Conservation (phyloP, 2,329 filamentous ascomycete species). For the Sarocladiaceae sp. region DNA sequence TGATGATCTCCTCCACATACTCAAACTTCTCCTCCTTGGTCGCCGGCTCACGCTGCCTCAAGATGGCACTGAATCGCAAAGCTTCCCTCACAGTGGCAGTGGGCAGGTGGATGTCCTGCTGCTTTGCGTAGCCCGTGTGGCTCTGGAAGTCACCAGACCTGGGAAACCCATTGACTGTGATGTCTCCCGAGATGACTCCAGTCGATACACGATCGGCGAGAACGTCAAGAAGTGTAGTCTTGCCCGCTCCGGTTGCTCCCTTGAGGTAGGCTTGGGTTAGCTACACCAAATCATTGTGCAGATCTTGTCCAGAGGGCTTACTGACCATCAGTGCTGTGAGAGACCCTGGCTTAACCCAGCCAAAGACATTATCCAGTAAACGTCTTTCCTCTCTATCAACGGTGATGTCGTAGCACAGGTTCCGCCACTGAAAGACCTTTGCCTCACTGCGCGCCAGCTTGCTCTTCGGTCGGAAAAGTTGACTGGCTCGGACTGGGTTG, state of each 20-base stretch:
- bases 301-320: conserved; percentile 11
- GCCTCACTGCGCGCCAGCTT: conserved; percentile 28
- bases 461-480: conserved; percentile 1
- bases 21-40: conserved; percentile 70
- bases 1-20: conserved; percentile 88
- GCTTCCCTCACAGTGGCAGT: conserved; percentile 56
- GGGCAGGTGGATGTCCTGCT: conserved; percentile 13
- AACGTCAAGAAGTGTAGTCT: conserved; percentile 13
- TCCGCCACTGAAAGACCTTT: conserved; percentile 70
- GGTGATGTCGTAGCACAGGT: conserved; percentile 65
- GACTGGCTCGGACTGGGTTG: not conserved
- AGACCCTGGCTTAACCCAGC: conserved; percentile 85
- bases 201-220: conserved; percentile 10
- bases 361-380: conserved; percentile 77
- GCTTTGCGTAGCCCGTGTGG: conserved; percentile 13
- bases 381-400: conserved; percentile 67
- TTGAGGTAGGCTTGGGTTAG: conserved; percentile 13
- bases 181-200: conserved; percentile 12
- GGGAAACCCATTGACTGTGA: conserved; percentile 11
- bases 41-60: conserved; percentile 73
- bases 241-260: conserved; percentile 27
- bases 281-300: not conserved
- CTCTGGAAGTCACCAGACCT: conserved; percentile 12
- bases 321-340: conserved; percentile 73
- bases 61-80: conserved; percentile 75